These are phyloP conservation scores for Komagataella mondaviorum DNA, from an alignment of 805 yeast species.

Conservation along the genomic window DNA sequence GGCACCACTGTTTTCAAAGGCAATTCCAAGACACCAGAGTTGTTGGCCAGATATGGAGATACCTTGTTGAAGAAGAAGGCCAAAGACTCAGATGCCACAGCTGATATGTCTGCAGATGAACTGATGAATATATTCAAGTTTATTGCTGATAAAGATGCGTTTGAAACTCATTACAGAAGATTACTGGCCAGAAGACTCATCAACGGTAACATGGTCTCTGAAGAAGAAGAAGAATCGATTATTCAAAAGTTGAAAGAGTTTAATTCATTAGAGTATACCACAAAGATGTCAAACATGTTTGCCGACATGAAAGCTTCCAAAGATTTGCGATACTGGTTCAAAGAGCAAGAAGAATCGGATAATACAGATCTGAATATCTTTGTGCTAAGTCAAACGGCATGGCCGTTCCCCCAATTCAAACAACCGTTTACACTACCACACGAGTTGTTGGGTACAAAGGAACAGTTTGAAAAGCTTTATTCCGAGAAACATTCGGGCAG, in stretches of 20 bases:
- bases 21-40: constrained; percentile 80
- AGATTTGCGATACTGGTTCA: constrained; percentile 51
- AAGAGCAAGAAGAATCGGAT: constrained; percentile 27
- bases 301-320: constrained; percentile 81
- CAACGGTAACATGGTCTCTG: constrained; percentile 73
- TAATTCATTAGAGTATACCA: constrained; percentile 85
- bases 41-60: constrained; percentile 83
- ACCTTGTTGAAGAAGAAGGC: constrained; percentile 64
- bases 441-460: constrained; percentile 49
- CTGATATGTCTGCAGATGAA: constrained; percentile 71
- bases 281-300: constrained; percentile 91
- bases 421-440: constrained; percentile 51
- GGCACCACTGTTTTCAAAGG: neutral
- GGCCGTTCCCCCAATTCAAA: constrained; percentile 54
- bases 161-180: constrained; percentile 86
- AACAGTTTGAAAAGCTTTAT: constrained; percentile 57
- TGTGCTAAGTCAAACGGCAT: constrained; percentile 77
- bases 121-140: constrained; percentile 79
- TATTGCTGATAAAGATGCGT: constrained; percentile 88
- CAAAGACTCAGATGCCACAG: constrained; percentile 35
- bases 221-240: constrained; percentile 72
- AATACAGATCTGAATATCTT: constrained; percentile 49
- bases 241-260: constrained; percentile 80
- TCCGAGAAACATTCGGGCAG: constrained; percentile 72
- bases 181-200: constrained; percentile 81